A percentile compares a stretch with the other conserved stretches of the same genome.
Conservation (phyloP, 441 rosid species). For the Adansonia rubrostipa region DNA sequence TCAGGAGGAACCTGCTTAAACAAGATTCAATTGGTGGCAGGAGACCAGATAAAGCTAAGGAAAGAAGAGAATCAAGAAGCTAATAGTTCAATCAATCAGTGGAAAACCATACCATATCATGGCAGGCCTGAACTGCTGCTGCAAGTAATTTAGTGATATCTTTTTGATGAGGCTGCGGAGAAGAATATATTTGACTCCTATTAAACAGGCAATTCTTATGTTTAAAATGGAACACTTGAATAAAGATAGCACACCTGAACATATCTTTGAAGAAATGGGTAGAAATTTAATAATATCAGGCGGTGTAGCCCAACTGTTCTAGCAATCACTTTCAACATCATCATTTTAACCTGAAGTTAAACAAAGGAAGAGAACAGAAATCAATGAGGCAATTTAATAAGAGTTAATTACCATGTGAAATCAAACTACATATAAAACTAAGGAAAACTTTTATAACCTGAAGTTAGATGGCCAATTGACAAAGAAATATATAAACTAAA, state of each 20-base stretch:
- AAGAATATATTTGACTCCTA: conserved; percentile 18
- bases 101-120: conserved; percentile 70
- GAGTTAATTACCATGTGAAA: background rate
- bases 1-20: conserved; percentile 84
- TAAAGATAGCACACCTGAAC: conserved; percentile 61
- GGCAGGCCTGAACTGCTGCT: conserved; percentile 93
- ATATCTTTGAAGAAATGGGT: conserved; percentile 79
- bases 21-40: conserved; percentile 20
- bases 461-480: background rate
- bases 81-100: conserved; percentile 8
- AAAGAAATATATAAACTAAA: background rate
- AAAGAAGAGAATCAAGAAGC: background rate
- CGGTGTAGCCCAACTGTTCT: conserved; percentile 91
- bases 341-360: conserved; percentile 78
- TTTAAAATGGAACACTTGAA: background rate
- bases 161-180: conserved; percentile 82
- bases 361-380: conserved; percentile 3
- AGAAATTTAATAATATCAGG: conserved; percentile 73
- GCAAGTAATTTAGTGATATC: conserved; percentile 87
- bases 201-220: conserved; percentile 7
- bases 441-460: background rate
- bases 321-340: conserved; percentile 90
- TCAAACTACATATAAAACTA: background rate
- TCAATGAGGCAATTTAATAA: background rate
- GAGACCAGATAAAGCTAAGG: background rate